Base-by-base conservation (phyloP, 2,329 filamentous ascomycete species). In the Berkeleyomyces rouxiae region DNA sequence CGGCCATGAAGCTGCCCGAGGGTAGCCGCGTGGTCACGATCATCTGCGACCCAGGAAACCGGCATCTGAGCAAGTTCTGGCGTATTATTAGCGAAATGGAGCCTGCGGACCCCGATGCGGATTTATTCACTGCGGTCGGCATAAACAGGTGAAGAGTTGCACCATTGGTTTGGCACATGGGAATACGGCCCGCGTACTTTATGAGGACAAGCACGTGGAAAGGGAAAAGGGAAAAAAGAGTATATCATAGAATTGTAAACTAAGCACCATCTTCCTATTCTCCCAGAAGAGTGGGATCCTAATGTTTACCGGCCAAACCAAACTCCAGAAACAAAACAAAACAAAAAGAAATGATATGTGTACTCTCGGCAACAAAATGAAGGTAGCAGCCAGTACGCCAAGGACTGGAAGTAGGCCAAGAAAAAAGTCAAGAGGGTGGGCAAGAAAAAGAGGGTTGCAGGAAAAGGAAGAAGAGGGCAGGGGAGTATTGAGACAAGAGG, bases 1-100 rank as follows among this genome's bases (percentile, higher is more conserved):
- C 85, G 3, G 88, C 87, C 36, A 79, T 84, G 70, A 75, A 76
- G 49, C 74, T 91, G 65, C 81, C 82, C 3, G 71, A 74, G 61
- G 80, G 78, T 11, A 86, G 85, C 64, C 79, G 78, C 40, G 82
- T 95, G 49, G 87, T 91, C n/a, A 93, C 89, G 0, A 77, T 95
- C n/a, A 74, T 93, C 6, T 93, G 88, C 72, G 89, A 95, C 74
- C 83, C 82, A n/a, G 87, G 89, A n/a, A 84, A 84, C 7, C 79
- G 89, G 66, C 88, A 93, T 72, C 72, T 93, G 60, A 90, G 86
- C 74, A 92, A 91, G 73, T 91, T 95, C 70, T 93, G 87, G 86
- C 87, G 85, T 69, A 78, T 80, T 66, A 82, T 89, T 61, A 85
- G 82, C 31, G 81, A 84, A 60, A 76, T 87, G 71, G 86, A 84